Conservation (phyloP, 441 rosid species). For the Manihot esculenta region DNA sequence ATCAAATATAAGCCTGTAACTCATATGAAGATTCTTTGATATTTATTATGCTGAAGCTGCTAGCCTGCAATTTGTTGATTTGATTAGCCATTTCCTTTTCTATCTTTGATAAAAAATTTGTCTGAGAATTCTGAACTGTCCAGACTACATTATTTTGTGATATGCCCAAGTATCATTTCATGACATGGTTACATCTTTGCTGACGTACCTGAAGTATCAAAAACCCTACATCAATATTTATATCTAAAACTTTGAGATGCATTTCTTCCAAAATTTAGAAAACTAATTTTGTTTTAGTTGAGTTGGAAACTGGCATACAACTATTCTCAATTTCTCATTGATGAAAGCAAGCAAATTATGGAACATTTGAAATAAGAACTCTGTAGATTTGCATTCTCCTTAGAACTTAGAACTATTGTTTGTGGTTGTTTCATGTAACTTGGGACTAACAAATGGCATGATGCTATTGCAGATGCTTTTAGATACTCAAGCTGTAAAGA, state of each 20-base stretch:
- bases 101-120: not conserved
- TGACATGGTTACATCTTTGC: not conserved
- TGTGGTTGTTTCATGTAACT: constrained; percentile 3
- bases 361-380: not conserved
- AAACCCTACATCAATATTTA: not conserved
- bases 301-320: not conserved
- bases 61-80: constrained; percentile 1
- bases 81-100: not conserved
- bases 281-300: not conserved
- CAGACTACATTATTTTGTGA: not conserved
- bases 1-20: not conserved
- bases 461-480: constrained; percentile 78
- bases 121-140: not conserved
- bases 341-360: not conserved
- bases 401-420: constrained; percentile 9
- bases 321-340: not conserved
- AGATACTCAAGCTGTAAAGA: constrained; percentile 98
- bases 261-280: not conserved
- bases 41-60: not conserved
- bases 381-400: not conserved
- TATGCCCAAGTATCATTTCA: not conserved
- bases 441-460: not conserved
- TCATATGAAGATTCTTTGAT: constrained; percentile 5
- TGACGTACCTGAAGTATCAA: constrained; percentile 1
- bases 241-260: not conserved